A percentile compares a stretch with the other conserved stretches of the same genome.
Evolutionary conservation across 768 basidiomycete genomes (phyloP).

Genomic region (Auriscalpium microsporum): DNA sequence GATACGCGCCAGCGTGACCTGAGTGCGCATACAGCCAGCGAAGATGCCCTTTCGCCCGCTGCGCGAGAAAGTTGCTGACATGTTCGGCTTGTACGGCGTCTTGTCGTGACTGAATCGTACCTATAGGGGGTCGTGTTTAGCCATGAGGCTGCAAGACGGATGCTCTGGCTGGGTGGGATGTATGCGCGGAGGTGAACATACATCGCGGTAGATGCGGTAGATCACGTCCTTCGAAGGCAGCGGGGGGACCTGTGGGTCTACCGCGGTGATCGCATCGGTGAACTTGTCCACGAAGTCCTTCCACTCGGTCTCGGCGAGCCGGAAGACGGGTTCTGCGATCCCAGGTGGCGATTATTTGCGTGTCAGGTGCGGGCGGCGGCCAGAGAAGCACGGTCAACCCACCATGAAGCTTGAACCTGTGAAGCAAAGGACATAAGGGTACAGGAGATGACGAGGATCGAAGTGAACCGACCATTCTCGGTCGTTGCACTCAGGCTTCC

Average conservation of each 20-base stretch:
- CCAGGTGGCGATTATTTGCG: neutral
- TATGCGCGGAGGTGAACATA: conserved; percentile 22
- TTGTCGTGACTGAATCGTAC: conserved; percentile 89
- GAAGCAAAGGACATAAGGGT: neutral
- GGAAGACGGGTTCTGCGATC: conserved; percentile 61
- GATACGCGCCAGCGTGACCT: neutral
- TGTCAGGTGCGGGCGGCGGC: neutral
- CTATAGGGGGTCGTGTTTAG: conserved; percentile 27
- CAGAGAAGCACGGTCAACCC: conserved; percentile 1
- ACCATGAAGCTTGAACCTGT: conserved; percentile 82
- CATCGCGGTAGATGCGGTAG: conserved; percentile 91
- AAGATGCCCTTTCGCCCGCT: conserved; percentile 88
- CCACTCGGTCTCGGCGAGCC: conserved; percentile 84
- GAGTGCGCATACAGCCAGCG: conserved; percentile 59
- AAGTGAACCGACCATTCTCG: conserved; percentile 55
- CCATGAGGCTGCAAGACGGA: neutral
- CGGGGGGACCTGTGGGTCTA: conserved; percentile 77
- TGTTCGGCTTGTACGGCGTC: conserved; percentile 85
- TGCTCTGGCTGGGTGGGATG: too few species aligned
- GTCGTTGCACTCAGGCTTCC: conserved; percentile 74
- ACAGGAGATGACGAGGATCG: neutral
- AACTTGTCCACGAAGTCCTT: conserved; percentile 72
- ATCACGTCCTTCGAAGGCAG: conserved; percentile 88
- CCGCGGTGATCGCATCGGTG: conserved; percentile 55
- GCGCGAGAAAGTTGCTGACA: conserved; percentile 81